A percentile compares a stretch with the other conserved stretches of the same genome.
phyloP scores from a whole-genome alignment of 345 rosid genomes.

The Camelina sativa region DNA sequence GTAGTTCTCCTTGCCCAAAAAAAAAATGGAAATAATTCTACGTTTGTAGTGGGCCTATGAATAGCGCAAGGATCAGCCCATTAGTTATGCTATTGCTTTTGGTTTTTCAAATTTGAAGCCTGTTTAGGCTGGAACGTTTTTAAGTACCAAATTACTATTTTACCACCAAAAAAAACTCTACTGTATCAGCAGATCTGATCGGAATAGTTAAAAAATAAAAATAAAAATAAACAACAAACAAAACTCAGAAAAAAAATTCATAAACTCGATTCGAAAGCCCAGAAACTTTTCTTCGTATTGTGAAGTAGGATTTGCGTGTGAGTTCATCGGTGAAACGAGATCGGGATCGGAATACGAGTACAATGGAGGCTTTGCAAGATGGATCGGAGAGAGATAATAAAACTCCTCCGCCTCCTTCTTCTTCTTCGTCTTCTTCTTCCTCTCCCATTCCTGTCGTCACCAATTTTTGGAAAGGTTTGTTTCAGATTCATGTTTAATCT shows the following conservation, averaged over 20 bases:
- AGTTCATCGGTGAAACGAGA: constrained; percentile 25
- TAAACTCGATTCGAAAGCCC: constrained; percentile 19
- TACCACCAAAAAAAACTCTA: constrained; percentile 34
- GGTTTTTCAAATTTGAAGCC: constrained; percentile 17
- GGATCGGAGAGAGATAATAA: constrained; percentile 84
- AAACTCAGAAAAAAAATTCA: constrained; percentile 17
- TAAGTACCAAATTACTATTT: constrained; percentile 45
- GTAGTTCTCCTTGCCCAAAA: no score
- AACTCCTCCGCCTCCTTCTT: constrained; percentile 56
- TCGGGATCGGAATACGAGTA: constrained; percentile 39
- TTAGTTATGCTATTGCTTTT: neutral
- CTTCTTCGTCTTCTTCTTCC: constrained; percentile 57
- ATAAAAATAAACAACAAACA: neutral
- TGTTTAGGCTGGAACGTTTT: constrained; percentile 48
- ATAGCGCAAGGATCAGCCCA: neutral
- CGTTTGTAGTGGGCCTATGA: neutral
- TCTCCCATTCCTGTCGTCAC: constrained; percentile 80
- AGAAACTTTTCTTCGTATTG: constrained; percentile 23
- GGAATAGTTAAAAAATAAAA: neutral
- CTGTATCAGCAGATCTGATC: constrained; percentile 40
- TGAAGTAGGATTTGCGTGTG: constrained; percentile 28
- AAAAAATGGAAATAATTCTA: neutral
- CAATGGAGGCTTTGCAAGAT: constrained; percentile 72
- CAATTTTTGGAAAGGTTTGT: constrained; percentile 92
- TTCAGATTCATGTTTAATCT: constrained; percentile 14